phyloP scores from a whole-genome alignment of 192 early-diverging fungal species.

The Piromyces finnis region DNA sequence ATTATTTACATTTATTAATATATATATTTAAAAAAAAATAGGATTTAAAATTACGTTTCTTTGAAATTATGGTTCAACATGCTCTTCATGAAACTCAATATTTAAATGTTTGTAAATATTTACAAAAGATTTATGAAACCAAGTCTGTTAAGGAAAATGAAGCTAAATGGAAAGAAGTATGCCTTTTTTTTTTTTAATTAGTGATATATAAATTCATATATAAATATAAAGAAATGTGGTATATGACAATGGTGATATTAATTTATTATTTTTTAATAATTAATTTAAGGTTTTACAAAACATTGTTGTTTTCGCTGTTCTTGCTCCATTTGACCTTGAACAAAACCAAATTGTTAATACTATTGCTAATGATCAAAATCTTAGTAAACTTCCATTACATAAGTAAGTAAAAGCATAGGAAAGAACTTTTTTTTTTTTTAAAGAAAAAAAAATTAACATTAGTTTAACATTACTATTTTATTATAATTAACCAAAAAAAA shows the following conservation, averaged over 20 bases:
- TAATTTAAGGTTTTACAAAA: slow-evolving; percentile 44
- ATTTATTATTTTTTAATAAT: no score
- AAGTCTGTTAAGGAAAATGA: slow-evolving; percentile 61
- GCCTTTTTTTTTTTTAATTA: no score
- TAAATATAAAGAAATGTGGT: no score
- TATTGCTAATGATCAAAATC: slow-evolving; percentile 59
- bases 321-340: slow-evolving; percentile 89
- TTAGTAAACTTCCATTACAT: slow-evolving; percentile 54
- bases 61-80: slow-evolving; percentile 89
- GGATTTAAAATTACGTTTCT: slow-evolving; percentile 91
- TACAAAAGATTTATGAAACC: slow-evolving; percentile 77
- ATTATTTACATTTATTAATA: no score
- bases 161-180: slow-evolving; percentile 49
- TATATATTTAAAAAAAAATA: slow-evolving; percentile 6
- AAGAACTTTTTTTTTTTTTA: not conserved
- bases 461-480: no score
- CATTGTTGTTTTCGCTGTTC: slow-evolving; percentile 66
- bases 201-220: no score
- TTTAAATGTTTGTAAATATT: slow-evolving; percentile 83
- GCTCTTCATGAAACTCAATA: slow-evolving; percentile 80
- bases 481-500: no score
- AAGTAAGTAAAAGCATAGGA: slow-evolving; percentile 21
- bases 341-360: slow-evolving; percentile 87
- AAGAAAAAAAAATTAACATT: no score
- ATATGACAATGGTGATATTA: no score